phyloP scores from a whole-genome alignment of 2,329 filamentous ascomycete genomes.

The Orbilia brochopaga region DNA sequence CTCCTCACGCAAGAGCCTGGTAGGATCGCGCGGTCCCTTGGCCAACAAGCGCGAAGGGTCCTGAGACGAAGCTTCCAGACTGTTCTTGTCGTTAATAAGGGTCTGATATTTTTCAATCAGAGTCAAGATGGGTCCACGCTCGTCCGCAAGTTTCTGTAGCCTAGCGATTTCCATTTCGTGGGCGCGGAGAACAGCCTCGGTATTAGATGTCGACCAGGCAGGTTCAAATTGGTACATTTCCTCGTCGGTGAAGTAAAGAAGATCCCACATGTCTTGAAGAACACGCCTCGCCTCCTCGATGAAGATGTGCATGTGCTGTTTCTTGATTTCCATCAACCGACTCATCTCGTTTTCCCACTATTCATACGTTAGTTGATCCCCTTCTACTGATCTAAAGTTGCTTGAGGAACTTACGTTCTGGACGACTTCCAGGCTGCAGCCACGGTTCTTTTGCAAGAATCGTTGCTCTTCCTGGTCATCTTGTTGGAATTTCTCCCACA shows the following conservation, averaged over 20 bases:
- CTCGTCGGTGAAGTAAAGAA: constrained; percentile 91
- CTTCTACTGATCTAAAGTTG: not conserved
- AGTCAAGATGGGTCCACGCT: constrained; percentile 81
- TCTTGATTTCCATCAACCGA: constrained; percentile 87
- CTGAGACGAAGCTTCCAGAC: constrained; percentile 86
- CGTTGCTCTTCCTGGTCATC: constrained; percentile 81
- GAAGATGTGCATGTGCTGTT: constrained; percentile 92
- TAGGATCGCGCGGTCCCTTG: constrained; percentile 90
- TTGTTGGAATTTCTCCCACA: constrained; percentile 87
- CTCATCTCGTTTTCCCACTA: constrained; percentile 92
- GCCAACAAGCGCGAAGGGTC: constrained; percentile 92
- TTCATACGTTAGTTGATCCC: constrained; percentile 57
- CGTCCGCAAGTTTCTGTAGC: constrained; percentile 80
- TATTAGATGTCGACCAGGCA: constrained; percentile 87
- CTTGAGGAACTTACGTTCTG: constrained; percentile 48
- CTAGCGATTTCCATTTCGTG: constrained; percentile 89
- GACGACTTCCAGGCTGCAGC: constrained; percentile 71
- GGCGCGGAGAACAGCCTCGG: constrained; percentile 89
- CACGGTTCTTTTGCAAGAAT: constrained; percentile 85
- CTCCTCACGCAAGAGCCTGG: constrained; percentile 90
- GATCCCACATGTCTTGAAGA: constrained; percentile 93
- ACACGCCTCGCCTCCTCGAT: constrained; percentile 91
- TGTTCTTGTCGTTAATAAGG: constrained; percentile 82
- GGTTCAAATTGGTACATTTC: constrained; percentile 99
- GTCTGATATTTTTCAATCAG: constrained; percentile 83